These are phyloP conservation scores for Hibiscus mutabilis DNA, from an alignment of 345 rosid genomes.

Conservation along the genomic window DNA sequence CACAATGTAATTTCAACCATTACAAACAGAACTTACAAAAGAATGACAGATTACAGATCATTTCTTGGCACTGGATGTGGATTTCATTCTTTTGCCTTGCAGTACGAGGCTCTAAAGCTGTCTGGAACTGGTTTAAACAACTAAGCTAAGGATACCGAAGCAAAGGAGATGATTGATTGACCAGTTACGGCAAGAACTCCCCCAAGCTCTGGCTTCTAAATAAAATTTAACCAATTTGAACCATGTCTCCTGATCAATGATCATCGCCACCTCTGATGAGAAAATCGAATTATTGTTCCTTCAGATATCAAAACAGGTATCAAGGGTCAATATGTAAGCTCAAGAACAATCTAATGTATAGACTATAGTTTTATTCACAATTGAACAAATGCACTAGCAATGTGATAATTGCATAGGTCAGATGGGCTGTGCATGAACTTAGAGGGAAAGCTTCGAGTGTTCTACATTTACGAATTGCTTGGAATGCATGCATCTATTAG, in stretches of 20 bases:
- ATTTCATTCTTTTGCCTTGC: conserved; percentile 9
- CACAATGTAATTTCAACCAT: background rate
- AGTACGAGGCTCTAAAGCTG: background rate
- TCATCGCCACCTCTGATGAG: background rate
- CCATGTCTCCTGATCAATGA: background rate
- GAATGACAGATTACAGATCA: background rate
- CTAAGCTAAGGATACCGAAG: background rate
- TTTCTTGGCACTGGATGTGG: background rate
- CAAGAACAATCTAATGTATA: background rate
- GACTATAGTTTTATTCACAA: background rate
- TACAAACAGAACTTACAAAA: background rate
- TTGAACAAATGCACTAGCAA: background rate
- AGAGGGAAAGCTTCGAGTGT: background rate
- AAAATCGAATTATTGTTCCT: conserved; percentile 10
- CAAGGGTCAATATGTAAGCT: background rate
- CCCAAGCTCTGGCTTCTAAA: background rate
- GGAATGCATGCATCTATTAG: background rate
- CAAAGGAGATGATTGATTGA: background rate
- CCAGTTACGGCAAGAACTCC: background rate
- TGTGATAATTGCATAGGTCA: background rate
- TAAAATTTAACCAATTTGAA: background rate
- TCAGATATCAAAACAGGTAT: background rate
- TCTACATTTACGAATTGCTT: background rate
- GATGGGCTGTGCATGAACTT: background rate
- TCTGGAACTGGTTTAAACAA: background rate